Evolutionary conservation across 2,329 filamentous ascomycete genomes (phyloP), one percentile per base, ranked within the genome.

Genomic region (Hymenoscyphus salicellus): DNA sequence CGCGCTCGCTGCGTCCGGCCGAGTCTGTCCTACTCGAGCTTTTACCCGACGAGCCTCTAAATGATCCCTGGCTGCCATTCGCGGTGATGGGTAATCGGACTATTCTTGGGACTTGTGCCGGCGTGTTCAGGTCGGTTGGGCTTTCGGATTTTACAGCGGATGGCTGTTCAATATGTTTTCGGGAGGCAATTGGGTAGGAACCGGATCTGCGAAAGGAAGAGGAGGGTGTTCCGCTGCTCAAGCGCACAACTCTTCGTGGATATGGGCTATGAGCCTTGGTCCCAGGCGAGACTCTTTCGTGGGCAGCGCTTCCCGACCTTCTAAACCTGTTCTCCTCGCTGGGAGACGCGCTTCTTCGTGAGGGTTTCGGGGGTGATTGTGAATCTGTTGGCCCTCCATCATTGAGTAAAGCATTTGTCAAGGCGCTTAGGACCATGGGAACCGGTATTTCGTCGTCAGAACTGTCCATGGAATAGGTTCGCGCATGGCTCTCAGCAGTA

Each of bases 371-470:
- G 36, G 72, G 65, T 11, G 69, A 69, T 20, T 68, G 69, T 61
- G 69, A 73, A 58, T 65, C 69, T 36, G 72, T 70, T 65, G 73
- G 73, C 69, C 69, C 78, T 59, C 85, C 84, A 55, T 89, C 86
- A 64, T 86, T 86, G 28, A 97, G 83, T 17, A 97, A 82, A 23
- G 92, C 93, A 75, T 95, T 94, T 58, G 94, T 96, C 70, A 95
- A 86, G 72, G 93, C 93, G 76, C 93, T 97, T 75, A 97, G 90
- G 79, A 95, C 92, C 66, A 72, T 72, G 1, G 93, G 93, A 71
- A 92, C 89, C 17, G 91, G 90, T 32, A 96, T 91, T 78, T 97
- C 94, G 73, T 97, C 94, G 78, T 97, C 94, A 28, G 93, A 97
- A 81, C 92, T 97, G 75, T 97, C 93, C 70, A 88, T 76, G 0